phyloP scores from a whole-genome alignment of 1,284 basidiomycete species.

The Chalciporus sp. region DNA sequence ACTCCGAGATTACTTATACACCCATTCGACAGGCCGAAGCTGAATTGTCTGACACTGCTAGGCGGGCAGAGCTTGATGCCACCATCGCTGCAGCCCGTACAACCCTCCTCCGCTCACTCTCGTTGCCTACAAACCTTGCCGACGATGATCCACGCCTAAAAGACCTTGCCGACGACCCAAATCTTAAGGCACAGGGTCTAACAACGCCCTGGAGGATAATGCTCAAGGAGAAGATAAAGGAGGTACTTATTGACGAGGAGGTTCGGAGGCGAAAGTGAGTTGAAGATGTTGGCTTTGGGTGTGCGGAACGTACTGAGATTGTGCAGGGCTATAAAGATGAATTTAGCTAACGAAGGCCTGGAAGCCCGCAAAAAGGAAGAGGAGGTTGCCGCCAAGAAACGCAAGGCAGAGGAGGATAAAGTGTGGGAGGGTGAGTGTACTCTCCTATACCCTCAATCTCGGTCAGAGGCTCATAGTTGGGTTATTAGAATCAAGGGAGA shows the following conservation, averaged over 20 bases:
- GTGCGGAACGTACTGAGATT: conserved; percentile 1
- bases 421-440: conserved; percentile 73
- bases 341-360: conserved; percentile 81
- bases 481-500: conserved; percentile 64
- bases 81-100: conserved; percentile 71
- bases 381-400: conserved; percentile 69
- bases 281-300: conserved; percentile 1
- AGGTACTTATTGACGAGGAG: conserved; percentile 81
- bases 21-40: conserved; percentile 63
- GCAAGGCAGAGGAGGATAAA: conserved; percentile 82
- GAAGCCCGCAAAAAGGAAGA: conserved; percentile 85
- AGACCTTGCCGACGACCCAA: conserved; percentile 41
- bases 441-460: background rate
- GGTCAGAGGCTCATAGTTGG: background rate
- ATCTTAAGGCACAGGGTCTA: conserved; percentile 35
- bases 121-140: conserved; percentile 57
- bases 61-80: conserved; percentile 78
- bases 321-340: conserved; percentile 80
- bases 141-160: conserved; percentile 60
- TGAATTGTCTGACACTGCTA: conserved; percentile 72
- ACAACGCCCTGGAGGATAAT: conserved; percentile 63
- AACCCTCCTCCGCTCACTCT: conserved; percentile 59
- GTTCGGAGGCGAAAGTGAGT: conserved; percentile 74
- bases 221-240: conserved; percentile 69
- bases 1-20: background rate